Evolutionary conservation across 1,284 basidiomycete species (phyloP).

Genomic region (Apiotrichum porosum): DNA sequence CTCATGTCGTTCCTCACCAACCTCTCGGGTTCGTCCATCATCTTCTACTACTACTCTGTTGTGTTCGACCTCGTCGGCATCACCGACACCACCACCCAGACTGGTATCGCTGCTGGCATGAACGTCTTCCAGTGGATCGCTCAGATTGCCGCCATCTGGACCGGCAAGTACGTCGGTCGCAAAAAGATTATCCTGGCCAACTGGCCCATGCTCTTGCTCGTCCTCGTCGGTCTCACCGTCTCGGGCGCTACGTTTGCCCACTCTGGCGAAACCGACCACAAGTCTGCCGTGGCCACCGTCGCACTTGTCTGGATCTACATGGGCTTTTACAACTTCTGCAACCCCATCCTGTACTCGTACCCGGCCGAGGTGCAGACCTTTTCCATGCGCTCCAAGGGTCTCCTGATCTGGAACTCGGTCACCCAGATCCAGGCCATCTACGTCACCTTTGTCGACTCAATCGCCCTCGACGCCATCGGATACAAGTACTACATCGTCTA

Average conservation of each 20-base stretch:
- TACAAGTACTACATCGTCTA: constrained; percentile 41
- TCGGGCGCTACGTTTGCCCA: constrained; percentile 38
- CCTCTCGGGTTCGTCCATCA: constrained; percentile 37
- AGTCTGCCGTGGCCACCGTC: constrained; percentile 40
- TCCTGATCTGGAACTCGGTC: constrained; percentile 48
- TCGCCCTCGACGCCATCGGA: constrained; percentile 46
- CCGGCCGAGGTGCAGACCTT: constrained; percentile 49
- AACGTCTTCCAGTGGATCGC: constrained; percentile 45
- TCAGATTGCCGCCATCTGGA: constrained; percentile 41
- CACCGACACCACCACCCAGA: constrained; percentile 43
- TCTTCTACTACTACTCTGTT: constrained; percentile 49
- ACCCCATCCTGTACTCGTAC: constrained; percentile 43
- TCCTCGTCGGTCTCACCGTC: constrained; percentile 41
- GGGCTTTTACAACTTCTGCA: constrained; percentile 45
- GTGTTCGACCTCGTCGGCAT: constrained; percentile 48
- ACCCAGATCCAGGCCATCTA: constrained; percentile 30
- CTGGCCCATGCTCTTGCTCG: constrained; percentile 44
- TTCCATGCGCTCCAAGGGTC: constrained; percentile 47
- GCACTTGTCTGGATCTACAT: constrained; percentile 49
- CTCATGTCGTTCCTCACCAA: constrained; percentile 45
- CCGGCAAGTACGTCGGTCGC: constrained; percentile 38
- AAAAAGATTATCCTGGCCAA: constrained; percentile 41
- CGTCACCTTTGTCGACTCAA: constrained; percentile 36
- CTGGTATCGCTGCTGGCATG: constrained; percentile 48
- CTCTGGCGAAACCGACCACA: constrained; percentile 21